Evolutionary conservation across 306 rosid species (phyloP).

Genomic region (Neltuma alba): DNA sequence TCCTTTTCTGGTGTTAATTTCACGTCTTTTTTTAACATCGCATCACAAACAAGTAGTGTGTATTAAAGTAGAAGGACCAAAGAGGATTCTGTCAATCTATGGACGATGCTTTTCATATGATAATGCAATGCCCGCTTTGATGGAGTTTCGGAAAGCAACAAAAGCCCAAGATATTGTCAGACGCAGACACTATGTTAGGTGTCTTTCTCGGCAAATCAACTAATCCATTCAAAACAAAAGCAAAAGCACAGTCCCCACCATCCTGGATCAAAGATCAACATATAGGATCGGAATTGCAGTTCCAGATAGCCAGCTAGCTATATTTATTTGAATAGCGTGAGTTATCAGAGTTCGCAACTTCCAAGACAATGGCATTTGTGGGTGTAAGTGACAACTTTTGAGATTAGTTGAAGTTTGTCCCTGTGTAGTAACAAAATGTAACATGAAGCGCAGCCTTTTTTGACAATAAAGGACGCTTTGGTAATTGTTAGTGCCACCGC

Average conservation of each 20-base stretch:
- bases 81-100: slow-evolving; percentile 6
- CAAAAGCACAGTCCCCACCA: neutral
- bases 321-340: neutral
- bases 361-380: slow-evolving; percentile 25
- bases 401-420: slow-evolving; percentile 43
- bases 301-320: neutral
- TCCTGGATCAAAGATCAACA: slow-evolving; percentile 11
- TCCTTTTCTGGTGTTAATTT: neutral
- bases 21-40: neutral
- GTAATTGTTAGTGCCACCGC: slow-evolving; percentile 29
- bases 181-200: neutral
- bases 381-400: slow-evolving; percentile 40
- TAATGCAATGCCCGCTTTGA: neutral
- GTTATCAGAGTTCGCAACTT: neutral
- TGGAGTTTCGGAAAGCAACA: neutral
- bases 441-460: slow-evolving; percentile 40
- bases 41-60: neutral
- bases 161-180: slow-evolving; percentile 20
- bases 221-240: slow-evolving; percentile 5
- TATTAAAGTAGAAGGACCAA: neutral
- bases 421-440: slow-evolving; percentile 20
- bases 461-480: slow-evolving; percentile 33
- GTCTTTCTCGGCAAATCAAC: slow-evolving; percentile 8
- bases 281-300: neutral
- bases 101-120: slow-evolving; percentile 15